Evolutionary conservation across 768 basidiomycete genomes (phyloP), one percentile per base, ranked within the genome.

Genomic region (Sutorius australiensis): DNA sequence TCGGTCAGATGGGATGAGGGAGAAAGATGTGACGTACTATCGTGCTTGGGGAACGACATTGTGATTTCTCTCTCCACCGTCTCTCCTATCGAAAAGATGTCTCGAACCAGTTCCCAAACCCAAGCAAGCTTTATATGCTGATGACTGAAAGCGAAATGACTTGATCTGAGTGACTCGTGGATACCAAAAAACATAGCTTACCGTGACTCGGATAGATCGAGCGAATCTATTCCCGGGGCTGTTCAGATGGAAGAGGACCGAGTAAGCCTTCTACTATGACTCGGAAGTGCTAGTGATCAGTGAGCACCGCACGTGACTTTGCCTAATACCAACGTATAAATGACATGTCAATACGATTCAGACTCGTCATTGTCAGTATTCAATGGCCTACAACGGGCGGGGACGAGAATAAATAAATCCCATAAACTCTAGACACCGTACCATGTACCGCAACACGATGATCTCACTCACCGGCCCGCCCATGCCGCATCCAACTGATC

Each of bases 401-500:
- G 10, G 14, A 24, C 24, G 12, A 21, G 11, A 51, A 51, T 50
- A 51, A 30, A 21, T 48, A 46, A 30, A 21, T 48, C 30, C 17
- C 17, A 34, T 17, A 6, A 5, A 37, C 19, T 16, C 2, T 9
- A 33, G 17, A 36, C 24, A 13, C 34, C n/a, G 7, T n/a, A 43
- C 34, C 28, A 28, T 31, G 46, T 19, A 34, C 2, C 31, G 12
- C n/a, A 21, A 17, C 17, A 38, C 10, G 3, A 33, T 28, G 12
- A 14, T 7, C 4, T n/a, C n/a, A 36, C 34, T 3, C 5, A 27
- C 36, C 67, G 59, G 6, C 48, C 48, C 28, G 71, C 72, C 87
- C 89, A 91, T 6, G 79, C 84, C 24, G 73, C 78, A 67, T 95
- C 94, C 43, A 95, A 75, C 53, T 77, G 76, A 66, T 94, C 92